phyloP scores from a whole-genome alignment of 352 stramenopile genomes.

The Phytophthora uliginosa region DNA sequence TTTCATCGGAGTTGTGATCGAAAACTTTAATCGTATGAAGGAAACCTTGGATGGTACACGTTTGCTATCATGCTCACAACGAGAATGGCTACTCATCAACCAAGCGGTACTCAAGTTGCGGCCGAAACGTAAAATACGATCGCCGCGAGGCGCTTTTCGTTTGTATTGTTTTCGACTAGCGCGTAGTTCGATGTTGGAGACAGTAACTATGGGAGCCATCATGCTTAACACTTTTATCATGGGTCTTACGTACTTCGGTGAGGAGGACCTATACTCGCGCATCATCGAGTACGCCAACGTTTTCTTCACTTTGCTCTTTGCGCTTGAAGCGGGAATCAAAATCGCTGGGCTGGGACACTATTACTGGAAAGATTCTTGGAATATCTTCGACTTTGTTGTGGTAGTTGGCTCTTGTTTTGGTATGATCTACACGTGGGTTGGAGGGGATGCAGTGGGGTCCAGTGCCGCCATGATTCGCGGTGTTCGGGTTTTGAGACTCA shows the following conservation, averaged over 20 bases:
- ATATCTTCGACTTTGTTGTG: conserved; percentile 88
- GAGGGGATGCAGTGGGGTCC: conserved; percentile 37
- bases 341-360: conserved; percentile 71
- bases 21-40: conserved; percentile 92
- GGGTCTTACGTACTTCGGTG: conserved; percentile 85
- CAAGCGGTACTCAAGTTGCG: conserved; percentile 54
- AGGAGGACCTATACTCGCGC: conserved; percentile 64
- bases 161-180: conserved; percentile 56
- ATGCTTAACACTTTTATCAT: conserved; percentile 90
- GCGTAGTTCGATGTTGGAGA: conserved; percentile 70
- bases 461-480: conserved; percentile 78
- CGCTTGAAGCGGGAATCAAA: conserved; percentile 84
- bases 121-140: conserved; percentile 52
- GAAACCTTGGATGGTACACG: conserved; percentile 68
- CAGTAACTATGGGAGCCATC: conserved; percentile 85
- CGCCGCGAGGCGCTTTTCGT: conserved; percentile 46
- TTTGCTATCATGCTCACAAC: conserved; percentile 78
- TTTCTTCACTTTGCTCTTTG: conserved; percentile 87
- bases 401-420: conserved; percentile 56
- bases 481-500: conserved; percentile 80
- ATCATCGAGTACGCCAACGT: conserved; percentile 83
- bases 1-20: conserved; percentile 94
- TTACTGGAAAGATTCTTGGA: conserved; percentile 88
- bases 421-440: conserved; percentile 55
- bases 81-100: conserved; percentile 81